A percentile compares a stretch with the other conserved stretches of the same genome.
Evolutionary conservation across 2,329 filamentous ascomycete species (phyloP).

Genomic region (Exophiala phaeomuriformis): DNA sequence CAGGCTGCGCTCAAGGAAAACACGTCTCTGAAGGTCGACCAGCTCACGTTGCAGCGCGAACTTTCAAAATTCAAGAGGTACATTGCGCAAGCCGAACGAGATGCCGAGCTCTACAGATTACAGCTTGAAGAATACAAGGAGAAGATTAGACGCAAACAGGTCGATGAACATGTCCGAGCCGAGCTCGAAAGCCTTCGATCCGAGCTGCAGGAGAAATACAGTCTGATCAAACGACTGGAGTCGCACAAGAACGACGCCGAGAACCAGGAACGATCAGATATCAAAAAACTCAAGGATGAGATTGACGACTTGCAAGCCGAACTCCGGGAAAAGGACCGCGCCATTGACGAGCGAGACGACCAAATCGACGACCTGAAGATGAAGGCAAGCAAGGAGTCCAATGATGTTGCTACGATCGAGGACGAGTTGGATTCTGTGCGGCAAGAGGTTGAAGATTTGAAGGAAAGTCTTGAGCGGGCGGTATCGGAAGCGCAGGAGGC

Average conservation of each 20-base stretch:
- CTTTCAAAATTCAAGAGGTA: conserved; percentile 80
- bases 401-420: conserved; percentile 42
- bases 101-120: conserved; percentile 73
- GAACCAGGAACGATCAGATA: conserved; percentile 48
- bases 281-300: conserved; percentile 63
- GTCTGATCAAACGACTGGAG: conserved; percentile 49
- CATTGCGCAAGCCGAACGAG: conserved; percentile 71
- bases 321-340: conserved; percentile 65
- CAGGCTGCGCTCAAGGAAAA: conserved; percentile 88
- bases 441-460: conserved; percentile 38
- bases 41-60: conserved; percentile 81
- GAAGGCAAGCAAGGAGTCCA: conserved; percentile 38
- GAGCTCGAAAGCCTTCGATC: conserved; percentile 49
- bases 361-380: conserved; percentile 61
- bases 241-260: conserved; percentile 52
- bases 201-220: conserved; percentile 45
- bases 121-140: conserved; percentile 79
- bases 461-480: conserved; percentile 36
- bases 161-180: conserved; percentile 61
- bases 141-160: conserved; percentile 67
- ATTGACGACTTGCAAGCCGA: conserved; percentile 70
- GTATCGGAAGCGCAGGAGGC: conserved; percentile 35
- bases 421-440: conserved; percentile 43
- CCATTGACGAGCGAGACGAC: conserved; percentile 67
- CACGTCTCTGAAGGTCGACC: conserved; percentile 88